phyloP scores from a whole-genome alignment of 2,329 filamentous ascomycete species.

The Diaporthe vexans region DNA sequence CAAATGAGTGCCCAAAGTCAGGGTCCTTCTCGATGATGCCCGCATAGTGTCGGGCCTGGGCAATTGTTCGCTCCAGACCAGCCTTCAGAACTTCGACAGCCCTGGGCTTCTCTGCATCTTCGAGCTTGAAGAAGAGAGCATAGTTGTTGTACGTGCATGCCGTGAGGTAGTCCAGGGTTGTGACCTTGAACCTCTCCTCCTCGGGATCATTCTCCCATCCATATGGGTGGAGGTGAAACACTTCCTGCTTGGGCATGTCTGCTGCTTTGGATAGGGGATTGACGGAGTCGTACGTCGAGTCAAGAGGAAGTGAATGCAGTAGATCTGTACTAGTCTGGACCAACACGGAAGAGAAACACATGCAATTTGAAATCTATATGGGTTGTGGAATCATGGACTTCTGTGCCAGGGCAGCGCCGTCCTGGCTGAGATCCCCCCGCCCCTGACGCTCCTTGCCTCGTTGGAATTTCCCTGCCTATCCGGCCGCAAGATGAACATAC shows the following conservation, averaged over 20 bases:
- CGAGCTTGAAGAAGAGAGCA: constrained; percentile 55
- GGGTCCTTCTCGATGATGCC: constrained; percentile 57
- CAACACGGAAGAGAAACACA: neutral
- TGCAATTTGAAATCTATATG: constrained; percentile 29
- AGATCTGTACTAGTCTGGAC: constrained; percentile 5
- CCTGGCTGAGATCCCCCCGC: neutral
- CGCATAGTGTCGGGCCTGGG: constrained; percentile 51
- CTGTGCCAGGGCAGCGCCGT: neutral
- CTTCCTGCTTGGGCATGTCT: constrained; percentile 44
- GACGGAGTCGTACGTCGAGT: neutral
- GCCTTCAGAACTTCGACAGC: constrained; percentile 45
- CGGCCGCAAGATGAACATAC: neutral
- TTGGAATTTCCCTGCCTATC: neutral
- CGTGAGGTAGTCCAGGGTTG: constrained; percentile 54
- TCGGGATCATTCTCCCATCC: constrained; percentile 55
- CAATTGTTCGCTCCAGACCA: constrained; percentile 47
- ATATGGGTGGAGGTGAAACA: constrained; percentile 49
- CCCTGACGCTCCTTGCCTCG: constrained; percentile 24
- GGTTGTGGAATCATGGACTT: neutral
- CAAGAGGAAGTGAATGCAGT: neutral
- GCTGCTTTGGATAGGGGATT: neutral
- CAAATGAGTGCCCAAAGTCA: constrained; percentile 51
- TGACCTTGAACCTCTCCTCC: constrained; percentile 54
- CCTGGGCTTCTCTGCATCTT: constrained; percentile 49
- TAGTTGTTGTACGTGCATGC: constrained; percentile 55